Evolutionary conservation across 2,329 filamentous ascomycete species (phyloP).

Genomic region (Trichoderma endophyticum): DNA sequence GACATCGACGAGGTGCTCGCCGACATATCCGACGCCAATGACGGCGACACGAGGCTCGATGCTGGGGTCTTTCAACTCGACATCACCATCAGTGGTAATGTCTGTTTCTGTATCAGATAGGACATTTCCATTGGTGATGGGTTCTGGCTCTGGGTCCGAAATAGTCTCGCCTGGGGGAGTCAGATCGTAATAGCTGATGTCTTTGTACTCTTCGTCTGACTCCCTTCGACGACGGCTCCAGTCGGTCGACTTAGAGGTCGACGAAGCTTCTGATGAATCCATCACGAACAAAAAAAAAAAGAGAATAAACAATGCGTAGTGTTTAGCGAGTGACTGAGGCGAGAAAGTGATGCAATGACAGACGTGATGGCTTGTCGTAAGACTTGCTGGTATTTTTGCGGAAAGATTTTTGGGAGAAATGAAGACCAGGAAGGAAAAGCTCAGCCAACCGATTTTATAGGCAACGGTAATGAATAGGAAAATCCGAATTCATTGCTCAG

Average conservation of each 20-base stretch:
- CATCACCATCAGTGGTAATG: background rate
- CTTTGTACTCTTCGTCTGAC: background rate
- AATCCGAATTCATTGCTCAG: background rate
- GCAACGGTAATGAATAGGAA: background rate
- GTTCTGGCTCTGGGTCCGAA: background rate
- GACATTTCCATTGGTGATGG: background rate
- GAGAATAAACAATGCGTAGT: background rate
- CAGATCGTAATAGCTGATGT: background rate
- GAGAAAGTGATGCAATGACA: background rate
- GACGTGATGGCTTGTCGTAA: background rate
- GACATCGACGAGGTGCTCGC: slow-evolving; percentile 44
- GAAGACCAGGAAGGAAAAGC: background rate
- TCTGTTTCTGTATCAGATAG: background rate
- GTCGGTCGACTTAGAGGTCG: background rate
- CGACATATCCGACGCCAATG: slow-evolving; percentile 53
- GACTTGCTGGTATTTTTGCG: background rate
- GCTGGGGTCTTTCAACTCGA: background rate
- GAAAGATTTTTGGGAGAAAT: background rate
- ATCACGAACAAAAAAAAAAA: background rate
- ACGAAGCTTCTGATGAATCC: background rate
- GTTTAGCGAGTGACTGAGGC: background rate
- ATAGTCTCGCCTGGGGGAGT: background rate
- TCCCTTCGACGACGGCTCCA: background rate
- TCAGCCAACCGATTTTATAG: background rate
- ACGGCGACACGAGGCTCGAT: slow-evolving; percentile 42